Evolutionary conservation across 768 basidiomycete species (phyloP).

Genomic region (Suillus americanus): DNA sequence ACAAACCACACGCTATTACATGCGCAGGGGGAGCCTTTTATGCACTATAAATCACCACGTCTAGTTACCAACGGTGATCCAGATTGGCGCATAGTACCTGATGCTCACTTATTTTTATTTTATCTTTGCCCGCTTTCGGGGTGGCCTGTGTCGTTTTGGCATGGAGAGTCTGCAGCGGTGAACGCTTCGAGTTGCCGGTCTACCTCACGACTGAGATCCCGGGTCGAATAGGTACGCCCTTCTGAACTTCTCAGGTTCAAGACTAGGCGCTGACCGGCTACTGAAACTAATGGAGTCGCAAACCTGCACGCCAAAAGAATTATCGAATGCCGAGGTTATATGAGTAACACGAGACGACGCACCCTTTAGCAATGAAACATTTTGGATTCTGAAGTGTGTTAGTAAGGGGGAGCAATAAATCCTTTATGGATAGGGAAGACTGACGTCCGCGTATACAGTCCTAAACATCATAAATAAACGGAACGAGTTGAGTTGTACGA

Average conservation of each 20-base stretch:
- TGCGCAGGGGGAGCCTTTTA: background rate
- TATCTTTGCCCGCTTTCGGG: background rate
- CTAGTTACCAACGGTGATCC: background rate
- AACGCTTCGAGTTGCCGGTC: slow-evolving; percentile 15
- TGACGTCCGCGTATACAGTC: background rate
- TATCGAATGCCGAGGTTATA: background rate
- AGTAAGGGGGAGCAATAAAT: background rate
- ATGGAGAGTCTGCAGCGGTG: background rate
- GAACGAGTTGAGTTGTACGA: background rate
- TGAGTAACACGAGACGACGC: background rate
- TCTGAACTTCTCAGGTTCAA: slow-evolving; percentile 18
- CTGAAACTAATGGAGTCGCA: slow-evolving; percentile 15
- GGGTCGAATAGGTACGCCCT: slow-evolving; percentile 1
- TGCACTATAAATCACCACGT: background rate
- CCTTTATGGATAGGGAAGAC: background rate
- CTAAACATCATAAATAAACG: background rate
- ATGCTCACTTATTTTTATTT: background rate
- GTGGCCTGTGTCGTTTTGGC: background rate
- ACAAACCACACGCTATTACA: background rate
- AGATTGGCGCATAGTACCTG: background rate
- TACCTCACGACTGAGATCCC: slow-evolving; percentile 19
- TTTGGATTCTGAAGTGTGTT: slow-evolving; percentile 5
- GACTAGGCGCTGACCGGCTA: slow-evolving; percentile 24
- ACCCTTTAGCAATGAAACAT: slow-evolving; percentile 4
- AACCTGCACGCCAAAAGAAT: slow-evolving; percentile 5